Base-by-base conservation (phyloP, 352 stramenopile species). In the Phytophthora kernoviae region DNA sequence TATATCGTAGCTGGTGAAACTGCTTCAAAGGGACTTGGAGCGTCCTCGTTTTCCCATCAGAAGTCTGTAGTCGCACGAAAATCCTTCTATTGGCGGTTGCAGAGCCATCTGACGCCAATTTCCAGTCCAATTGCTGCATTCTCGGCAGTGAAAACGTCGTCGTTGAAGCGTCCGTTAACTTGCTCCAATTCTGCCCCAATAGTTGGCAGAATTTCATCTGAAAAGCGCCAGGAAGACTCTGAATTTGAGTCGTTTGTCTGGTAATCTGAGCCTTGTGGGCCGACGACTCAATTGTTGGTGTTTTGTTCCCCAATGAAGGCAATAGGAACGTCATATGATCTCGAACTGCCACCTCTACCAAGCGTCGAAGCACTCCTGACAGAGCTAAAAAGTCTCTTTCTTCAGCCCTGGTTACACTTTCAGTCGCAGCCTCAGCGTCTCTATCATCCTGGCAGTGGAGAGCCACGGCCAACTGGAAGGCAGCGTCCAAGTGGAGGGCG, bases 1-100 rank as follows among this genome's bases (percentile, higher is more conserved):
- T 89, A 65, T 91, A 85, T n/a, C 84, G 84, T 24, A 94, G 71
- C 42, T 90, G 60, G 37, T 94, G 82, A 65, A 92, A 94, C 58
- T 94, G 77, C 3, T 75, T 58, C 34, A 86, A 41, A 0, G 81
- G 69, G 8, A 90, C 68, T 24, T 79, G 65, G 12, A 90, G 53
- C n/a, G 57, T 80, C 5, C 73, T 70, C 15, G 66, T 72, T 24
- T 33, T 26, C 21, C 77, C 69, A 54, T 87, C 78, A 27, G 63
- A 81, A 7, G 76, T 88, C 47, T 79, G 64, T 8, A 91, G 52
- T 6, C 81, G 66, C 60, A 91, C n/a, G 17, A 88, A 33, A 15
- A 90, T 64, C 27, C 54, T 49, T 11, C 57, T 54, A 5, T 39
- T 30, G 24, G 24, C 24, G 24, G 6, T 30, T 30, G 24, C 26